Evolutionary conservation across 805 yeast species (phyloP).

Genomic region (Helenozyma baotianmanensis): DNA sequence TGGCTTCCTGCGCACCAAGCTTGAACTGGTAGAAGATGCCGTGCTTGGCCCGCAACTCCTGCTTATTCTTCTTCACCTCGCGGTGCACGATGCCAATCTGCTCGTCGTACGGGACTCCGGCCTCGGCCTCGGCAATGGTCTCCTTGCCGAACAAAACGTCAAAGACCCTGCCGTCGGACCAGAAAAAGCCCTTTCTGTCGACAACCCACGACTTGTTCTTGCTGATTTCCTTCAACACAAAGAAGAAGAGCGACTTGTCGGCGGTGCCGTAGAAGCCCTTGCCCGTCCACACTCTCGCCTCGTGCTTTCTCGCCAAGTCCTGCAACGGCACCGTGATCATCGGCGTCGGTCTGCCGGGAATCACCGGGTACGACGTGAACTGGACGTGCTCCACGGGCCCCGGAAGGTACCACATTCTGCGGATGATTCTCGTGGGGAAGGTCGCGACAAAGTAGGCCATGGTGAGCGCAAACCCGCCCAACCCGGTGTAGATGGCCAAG

Average conservation of each 20-base stretch:
- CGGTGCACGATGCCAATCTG: conserved; percentile 46
- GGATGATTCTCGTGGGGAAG: conserved; percentile 65
- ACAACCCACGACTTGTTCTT: conserved; percentile 64
- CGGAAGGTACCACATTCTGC: conserved; percentile 76
- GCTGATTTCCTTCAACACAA: conserved; percentile 55
- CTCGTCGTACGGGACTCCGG: conserved; percentile 60
- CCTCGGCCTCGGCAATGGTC: conserved; percentile 69
- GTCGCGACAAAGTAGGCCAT: conserved; percentile 28
- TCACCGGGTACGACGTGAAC: conserved; percentile 68
- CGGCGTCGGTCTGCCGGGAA: conserved; percentile 77
- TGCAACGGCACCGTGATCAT: conserved; percentile 62
- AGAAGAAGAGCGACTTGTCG: conserved; percentile 69
- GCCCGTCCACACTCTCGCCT: conserved; percentile 77
- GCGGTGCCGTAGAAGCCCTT: conserved; percentile 83
- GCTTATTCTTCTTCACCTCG: conserved; percentile 45
- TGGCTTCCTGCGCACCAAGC: conserved; percentile 29
- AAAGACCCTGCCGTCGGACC: conserved; percentile 88
- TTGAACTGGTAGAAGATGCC: conserved; percentile 62
- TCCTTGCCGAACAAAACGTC: conserved; percentile 81
- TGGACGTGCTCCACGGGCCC: conserved; percentile 51
- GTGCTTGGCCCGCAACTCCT: conserved; percentile 47
- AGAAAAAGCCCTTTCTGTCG: conserved; percentile 83
- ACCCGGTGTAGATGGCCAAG: conserved; percentile 23
- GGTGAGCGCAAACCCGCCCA: conserved; percentile 24
- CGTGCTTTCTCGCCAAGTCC: conserved; percentile 49